Evolutionary conservation across 73 alveolate genomes (phyloP), one percentile per base, ranked within the genome.

Genomic region (Paraurostyla sp.): DNA sequence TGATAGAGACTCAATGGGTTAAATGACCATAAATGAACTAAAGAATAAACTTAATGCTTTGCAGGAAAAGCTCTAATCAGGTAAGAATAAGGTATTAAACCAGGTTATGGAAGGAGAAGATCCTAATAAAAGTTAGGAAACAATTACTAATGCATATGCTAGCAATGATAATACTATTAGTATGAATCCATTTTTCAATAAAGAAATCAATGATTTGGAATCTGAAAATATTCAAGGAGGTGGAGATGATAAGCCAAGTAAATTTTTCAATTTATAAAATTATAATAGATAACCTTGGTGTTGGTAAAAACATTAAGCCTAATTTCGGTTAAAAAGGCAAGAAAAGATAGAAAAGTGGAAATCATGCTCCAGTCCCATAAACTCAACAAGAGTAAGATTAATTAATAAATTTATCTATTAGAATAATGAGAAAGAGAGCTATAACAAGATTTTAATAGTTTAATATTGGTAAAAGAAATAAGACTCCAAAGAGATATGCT

Each of bases 391-490:
- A 65, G 82, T 65, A 65, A 65, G 6, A 23, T 15, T 3, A 60
- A 6, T 9, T 54, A 15, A 3, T 38, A 15, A 7, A 65, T 16
- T 65, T 16, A 35, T 15, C 7, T 65, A 38, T 2, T 38, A 65
- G 82, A 15, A 30, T 30, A 35, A 32, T 32, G 23, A 65, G 82
- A 40, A 65, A 65, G 46, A 40, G 86, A 23, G 68, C 68, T 1
- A 32, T 71, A 16, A 85, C 93, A 0, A 87, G 73, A 57, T 58
- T 87, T 56, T 16, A 48, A 22, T 46, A 68, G 40, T 87, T 75
- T 36, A 69, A 87, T 25, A 23, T 87, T 16, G 82, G 75, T 35
- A 48, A 87, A 33, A 54, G 54, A 43, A 52, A 49, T n/a, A 56
- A 46, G 50, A 22, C 60, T 38, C 65, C 52, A 42, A 87, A 54